Conservation (phyloP, 2,329 filamentous ascomycete species). For the Scopulariopsis brevicaulis region DNA sequence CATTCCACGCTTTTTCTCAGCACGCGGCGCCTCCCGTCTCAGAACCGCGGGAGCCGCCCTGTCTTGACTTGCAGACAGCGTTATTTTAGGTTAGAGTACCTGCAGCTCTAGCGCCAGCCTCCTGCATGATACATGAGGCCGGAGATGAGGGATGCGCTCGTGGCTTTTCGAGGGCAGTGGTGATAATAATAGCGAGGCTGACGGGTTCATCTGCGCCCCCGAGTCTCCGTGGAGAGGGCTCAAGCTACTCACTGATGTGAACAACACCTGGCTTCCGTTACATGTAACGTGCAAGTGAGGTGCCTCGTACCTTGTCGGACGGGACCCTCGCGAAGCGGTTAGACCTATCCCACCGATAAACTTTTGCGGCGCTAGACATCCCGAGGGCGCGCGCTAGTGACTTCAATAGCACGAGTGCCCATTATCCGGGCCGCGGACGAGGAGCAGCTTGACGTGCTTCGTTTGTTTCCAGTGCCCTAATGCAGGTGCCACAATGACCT, state of each 20-base stretch:
- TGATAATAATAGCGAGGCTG: too few relatives aligned
- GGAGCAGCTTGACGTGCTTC: too few relatives aligned
- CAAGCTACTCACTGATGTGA: too few relatives aligned
- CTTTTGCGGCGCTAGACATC: background rate
- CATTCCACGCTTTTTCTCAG: too few relatives aligned
- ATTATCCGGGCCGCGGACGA: background rate
- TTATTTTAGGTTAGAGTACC: slow-evolving; percentile 6
- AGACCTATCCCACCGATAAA: background rate
- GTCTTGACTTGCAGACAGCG: background rate
- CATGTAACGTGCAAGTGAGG: too few relatives aligned
- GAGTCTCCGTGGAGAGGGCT: too few relatives aligned
- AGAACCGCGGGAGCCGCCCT: background rate
- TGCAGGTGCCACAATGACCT: background rate
- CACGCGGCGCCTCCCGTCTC: background rate
- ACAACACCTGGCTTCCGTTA: too few relatives aligned
- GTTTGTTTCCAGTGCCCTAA: background rate
- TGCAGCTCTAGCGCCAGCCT: slow-evolving; percentile 1
- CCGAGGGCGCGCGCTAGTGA: background rate
- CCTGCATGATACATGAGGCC: slow-evolving; percentile 3
- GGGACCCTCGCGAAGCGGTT: background rate
- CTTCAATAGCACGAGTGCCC: background rate
- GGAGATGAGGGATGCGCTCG: background rate
- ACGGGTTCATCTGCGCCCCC: too few relatives aligned
- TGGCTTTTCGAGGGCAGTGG: background rate
- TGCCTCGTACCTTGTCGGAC: too few relatives aligned